Conservation (phyloP, 345 rosid species). For the Conringia planisiliqua region DNA sequence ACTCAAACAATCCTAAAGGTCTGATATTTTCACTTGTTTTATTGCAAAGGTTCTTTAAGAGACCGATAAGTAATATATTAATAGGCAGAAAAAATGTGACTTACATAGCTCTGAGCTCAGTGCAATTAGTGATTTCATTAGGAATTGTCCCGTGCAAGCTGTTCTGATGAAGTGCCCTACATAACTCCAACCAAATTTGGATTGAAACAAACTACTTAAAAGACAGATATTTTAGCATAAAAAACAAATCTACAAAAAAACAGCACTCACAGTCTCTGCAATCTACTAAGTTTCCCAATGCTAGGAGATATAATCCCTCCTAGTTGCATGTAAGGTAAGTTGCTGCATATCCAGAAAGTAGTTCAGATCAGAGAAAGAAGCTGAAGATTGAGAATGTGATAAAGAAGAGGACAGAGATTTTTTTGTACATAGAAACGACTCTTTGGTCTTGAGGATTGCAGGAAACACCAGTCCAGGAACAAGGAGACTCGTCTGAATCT, state of each 20-base stretch:
- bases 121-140: conserved; percentile 68
- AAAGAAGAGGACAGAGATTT: background rate
- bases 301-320: conserved; percentile 87
- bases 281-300: conserved; percentile 71
- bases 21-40: background rate
- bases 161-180: conserved; percentile 91
- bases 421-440: conserved; percentile 66
- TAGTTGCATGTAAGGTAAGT: conserved; percentile 83
- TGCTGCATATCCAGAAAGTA: conserved; percentile 43
- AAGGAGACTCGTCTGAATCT: conserved; percentile 68
- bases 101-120: conserved; percentile 88
- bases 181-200: background rate
- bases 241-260: background rate
- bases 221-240: background rate
- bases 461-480: conserved; percentile 91
- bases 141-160: conserved; percentile 86
- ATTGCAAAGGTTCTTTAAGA: background rate
- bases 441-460: conserved; percentile 65
- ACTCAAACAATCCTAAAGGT: background rate
- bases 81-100: conserved; percentile 14
- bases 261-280: conserved; percentile 85
- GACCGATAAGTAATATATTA: background rate
- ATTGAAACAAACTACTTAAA: background rate
- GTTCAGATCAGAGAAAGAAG: background rate
- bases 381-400: background rate